These are phyloP conservation scores for Myochromella boudieri DNA, from an alignment of 768 basidiomycete genomes.

Conservation along the genomic window DNA sequence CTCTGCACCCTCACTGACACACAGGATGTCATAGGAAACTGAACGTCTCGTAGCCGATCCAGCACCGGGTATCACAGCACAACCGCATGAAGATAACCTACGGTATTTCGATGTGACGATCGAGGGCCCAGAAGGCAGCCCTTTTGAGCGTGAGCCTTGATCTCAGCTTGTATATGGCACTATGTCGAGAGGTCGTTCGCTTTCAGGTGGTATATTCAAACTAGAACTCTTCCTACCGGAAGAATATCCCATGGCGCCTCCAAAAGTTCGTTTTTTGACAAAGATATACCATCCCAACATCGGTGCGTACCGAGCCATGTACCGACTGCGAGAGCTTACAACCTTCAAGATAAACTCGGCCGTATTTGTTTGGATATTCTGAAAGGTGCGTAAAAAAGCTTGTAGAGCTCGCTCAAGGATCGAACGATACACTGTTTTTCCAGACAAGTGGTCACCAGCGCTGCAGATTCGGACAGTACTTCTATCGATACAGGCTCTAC, in stretches of 20 bases:
- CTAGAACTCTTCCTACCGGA: constrained; percentile 98
- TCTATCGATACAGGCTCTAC: constrained; percentile 93
- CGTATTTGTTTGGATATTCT: constrained; percentile 98
- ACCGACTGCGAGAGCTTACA: not conserved
- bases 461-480: constrained; percentile 98
- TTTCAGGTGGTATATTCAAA: constrained; percentile 84
- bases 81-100: constrained; percentile 95
- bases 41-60: constrained; percentile 95
- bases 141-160: constrained; percentile 69
- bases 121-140: constrained; percentile 90
- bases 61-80: constrained; percentile 94
- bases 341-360: constrained; percentile 87
- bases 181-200: too few relatives aligned
- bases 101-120: constrained; percentile 99
- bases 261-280: constrained; percentile 96
- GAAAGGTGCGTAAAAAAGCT: constrained; percentile 61
- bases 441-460: constrained; percentile 99
- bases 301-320: constrained; percentile 53
- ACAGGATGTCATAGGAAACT: constrained; percentile 69
- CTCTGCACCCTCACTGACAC: constrained; percentile 12
- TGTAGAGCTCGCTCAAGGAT: not conserved
- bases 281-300: constrained; percentile 99
- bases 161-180: too few relatives aligned
- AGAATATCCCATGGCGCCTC: constrained; percentile 99
- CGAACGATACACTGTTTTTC: constrained; percentile 2